Evolutionary conservation across 2,329 filamentous ascomycete genomes (phyloP).

Genomic region (Periglandula ipomoeae): DNA sequence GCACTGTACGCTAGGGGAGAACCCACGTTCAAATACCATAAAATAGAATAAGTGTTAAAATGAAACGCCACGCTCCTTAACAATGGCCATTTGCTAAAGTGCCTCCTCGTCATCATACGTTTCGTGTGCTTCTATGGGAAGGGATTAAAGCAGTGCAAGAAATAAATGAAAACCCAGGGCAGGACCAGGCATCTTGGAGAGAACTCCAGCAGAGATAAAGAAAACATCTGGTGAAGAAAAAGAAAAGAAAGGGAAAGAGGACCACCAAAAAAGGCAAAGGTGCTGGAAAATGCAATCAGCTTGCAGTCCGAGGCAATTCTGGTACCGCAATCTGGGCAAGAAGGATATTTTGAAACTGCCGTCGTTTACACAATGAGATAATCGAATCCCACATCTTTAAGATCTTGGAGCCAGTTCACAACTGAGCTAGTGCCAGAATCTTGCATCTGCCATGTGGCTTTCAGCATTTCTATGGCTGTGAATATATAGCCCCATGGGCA

Average conservation of each 20-base stretch:
- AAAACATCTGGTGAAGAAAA: too few species aligned
- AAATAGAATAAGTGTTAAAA: too few species aligned
- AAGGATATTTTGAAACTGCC: neutral
- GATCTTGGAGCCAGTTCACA: constrained; percentile 32
- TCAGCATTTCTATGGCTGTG: constrained; percentile 38
- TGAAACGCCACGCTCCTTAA: neutral
- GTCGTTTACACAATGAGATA: constrained; percentile 33
- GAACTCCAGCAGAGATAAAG: too few species aligned
- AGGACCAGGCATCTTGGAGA: too few species aligned
- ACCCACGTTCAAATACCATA: too few species aligned
- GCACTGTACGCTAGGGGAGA: too few species aligned
- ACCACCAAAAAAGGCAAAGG: too few species aligned
- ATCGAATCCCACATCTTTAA: constrained; percentile 35
- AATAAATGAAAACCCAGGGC: too few species aligned
- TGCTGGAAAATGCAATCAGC: too few species aligned
- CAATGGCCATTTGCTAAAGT: neutral
- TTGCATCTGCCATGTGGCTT: constrained; percentile 36
- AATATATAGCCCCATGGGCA: constrained; percentile 44
- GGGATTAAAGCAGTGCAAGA: neutral
- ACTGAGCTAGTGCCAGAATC: constrained; percentile 20
- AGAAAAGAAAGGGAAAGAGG: neutral
- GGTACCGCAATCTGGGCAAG: neutral
- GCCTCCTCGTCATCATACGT: neutral
- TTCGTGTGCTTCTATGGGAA: neutral
- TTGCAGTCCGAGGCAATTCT: too few species aligned